Evolutionary conservation across 768 basidiomycete species (phyloP).

Genomic region (Amanita pseudoporphyria): DNA sequence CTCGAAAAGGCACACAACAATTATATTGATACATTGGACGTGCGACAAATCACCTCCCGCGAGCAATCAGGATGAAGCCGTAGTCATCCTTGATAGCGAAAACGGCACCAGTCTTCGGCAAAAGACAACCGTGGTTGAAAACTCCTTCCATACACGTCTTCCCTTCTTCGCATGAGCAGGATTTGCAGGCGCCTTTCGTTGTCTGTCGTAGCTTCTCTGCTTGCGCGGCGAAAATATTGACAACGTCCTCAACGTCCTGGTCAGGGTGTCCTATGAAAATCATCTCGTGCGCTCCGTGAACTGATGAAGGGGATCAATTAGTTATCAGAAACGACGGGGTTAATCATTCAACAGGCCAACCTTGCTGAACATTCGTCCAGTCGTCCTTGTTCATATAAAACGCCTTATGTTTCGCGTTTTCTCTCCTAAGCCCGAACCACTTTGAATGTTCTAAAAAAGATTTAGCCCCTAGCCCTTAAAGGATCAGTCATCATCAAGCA

Average conservation of each 20-base stretch:
- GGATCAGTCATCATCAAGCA: neutral
- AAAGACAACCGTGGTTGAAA: slow-evolving; percentile 5
- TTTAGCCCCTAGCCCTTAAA: too few species aligned
- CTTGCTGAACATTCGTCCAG: neutral
- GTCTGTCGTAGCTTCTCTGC: neutral
- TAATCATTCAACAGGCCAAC: neutral
- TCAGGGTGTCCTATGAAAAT: slow-evolving; percentile 6
- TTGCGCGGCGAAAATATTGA: neutral
- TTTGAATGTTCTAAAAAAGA: neutral
- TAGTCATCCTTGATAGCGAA: slow-evolving; percentile 6
- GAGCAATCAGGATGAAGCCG: slow-evolving; percentile 3
- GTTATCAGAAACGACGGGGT: neutral
- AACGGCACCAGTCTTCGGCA: slow-evolving; percentile 1
- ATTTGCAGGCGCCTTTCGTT: neutral
- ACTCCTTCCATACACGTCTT: neutral
- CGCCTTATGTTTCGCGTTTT: neutral
- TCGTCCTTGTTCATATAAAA: slow-evolving; percentile 5
- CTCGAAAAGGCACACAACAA: too few species aligned
- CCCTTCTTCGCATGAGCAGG: neutral
- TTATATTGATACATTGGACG: neutral
- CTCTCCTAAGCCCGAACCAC: slow-evolving; percentile 1
- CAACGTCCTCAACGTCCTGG: neutral
- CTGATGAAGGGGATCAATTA: neutral
- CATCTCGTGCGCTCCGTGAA: neutral
- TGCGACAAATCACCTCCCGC: neutral